Evolutionary conservation across 257 asterid species (phyloP).

Genomic region (Solanum peruvianum): DNA sequence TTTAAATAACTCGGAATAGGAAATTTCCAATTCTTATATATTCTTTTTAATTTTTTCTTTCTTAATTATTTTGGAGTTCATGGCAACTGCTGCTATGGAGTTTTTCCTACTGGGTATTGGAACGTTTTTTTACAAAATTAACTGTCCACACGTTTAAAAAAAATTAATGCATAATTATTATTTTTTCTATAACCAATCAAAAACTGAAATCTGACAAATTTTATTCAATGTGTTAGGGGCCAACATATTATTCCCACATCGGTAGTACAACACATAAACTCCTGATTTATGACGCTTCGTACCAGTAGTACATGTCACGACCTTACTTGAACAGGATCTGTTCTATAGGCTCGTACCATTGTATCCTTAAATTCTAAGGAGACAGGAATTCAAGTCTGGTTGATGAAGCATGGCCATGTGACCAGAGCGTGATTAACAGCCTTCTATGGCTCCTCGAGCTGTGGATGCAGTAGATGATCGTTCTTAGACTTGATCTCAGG

Average conservation of each 20-base stretch:
- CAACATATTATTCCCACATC: too few species aligned
- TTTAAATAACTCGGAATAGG: neutral
- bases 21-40: neutral
- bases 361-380: too few species aligned
- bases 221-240: too few species aligned
- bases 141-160: neutral
- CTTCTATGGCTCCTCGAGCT: rapidly evolving
- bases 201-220: neutral
- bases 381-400: neutral
- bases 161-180: neutral
- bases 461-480: neutral
- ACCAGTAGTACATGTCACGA: too few species aligned
- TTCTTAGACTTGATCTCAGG: neutral
- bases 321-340: too few species aligned
- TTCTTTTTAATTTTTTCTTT: neutral
- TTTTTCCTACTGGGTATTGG: neutral
- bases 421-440: neutral
- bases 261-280: too few species aligned
- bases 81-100: neutral
- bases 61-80: neutral
- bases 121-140: too few species aligned
- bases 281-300: too few species aligned
- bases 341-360: too few species aligned
- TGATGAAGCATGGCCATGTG: neutral
- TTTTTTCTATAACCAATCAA: too few species aligned